A percentile compares a stretch with the other conserved stretches of the same genome.
Evolutionary conservation across 176 grass and related monocot species (phyloP).

Genomic region (Zoysia japonica): DNA sequence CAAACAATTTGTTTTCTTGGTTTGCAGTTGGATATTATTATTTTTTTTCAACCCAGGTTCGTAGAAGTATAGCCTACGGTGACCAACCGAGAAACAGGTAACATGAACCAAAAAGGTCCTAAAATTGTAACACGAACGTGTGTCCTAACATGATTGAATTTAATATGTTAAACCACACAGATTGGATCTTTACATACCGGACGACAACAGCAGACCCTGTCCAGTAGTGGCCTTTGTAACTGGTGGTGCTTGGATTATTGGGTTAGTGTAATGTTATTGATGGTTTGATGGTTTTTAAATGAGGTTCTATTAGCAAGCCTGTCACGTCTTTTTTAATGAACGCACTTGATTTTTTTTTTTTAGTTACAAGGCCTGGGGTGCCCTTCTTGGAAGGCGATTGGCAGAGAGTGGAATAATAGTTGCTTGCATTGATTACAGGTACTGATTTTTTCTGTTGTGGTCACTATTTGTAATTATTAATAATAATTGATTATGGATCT

Average conservation of each 20-base stretch:
- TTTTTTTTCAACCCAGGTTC: constrained; percentile 91
- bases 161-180: constrained; percentile 46
- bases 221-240: constrained; percentile 97
- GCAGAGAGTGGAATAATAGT: constrained; percentile 96
- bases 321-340: constrained; percentile 11
- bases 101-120: not conserved
- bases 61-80: constrained; percentile 92
- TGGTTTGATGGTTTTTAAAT: constrained; percentile 16
- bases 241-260: constrained; percentile 98
- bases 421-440: constrained; percentile 99
- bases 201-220: constrained; percentile 55
- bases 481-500: not conserved
- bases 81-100: constrained; percentile 93
- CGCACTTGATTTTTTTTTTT: constrained; percentile 21
- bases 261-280: constrained; percentile 45
- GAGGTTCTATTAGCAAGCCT: not conserved
- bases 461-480: not conserved
- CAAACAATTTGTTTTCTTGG: constrained; percentile 16
- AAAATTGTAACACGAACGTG: not conserved
- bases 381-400: constrained; percentile 83
- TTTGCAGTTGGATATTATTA: constrained; percentile 94
- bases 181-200: constrained; percentile 91
- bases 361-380: constrained; percentile 99
- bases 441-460: constrained; percentile 29
- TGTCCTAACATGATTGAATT: constrained; percentile 16